Conservation (phyloP, 139 green algal species). For the Tetradesmus lagerheimii region DNA sequence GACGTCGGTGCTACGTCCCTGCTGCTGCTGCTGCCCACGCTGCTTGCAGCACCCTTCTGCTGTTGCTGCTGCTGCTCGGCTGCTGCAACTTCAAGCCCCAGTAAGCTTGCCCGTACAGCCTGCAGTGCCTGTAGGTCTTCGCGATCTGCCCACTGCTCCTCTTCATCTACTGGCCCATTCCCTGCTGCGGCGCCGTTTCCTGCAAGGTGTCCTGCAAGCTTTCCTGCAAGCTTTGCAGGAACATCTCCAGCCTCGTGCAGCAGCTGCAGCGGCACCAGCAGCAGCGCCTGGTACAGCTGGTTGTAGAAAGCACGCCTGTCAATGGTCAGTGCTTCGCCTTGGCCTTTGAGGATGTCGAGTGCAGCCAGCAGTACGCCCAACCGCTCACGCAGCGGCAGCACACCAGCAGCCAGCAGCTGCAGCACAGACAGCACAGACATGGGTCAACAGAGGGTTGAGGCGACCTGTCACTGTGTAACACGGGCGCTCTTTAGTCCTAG, state of each 20-base stretch:
- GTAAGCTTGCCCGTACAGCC: not conserved
- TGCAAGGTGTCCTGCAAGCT: not conserved
- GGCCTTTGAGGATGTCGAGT: conserved; percentile 68
- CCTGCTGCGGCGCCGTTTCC: not conserved
- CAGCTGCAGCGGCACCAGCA: conserved; percentile 51
- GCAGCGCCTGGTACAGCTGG: conserved; percentile 70
- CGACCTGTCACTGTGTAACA: too few species aligned
- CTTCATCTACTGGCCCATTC: not conserved
- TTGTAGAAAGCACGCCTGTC: conserved; percentile 73
- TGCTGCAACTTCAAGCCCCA: not conserved
- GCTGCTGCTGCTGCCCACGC: conserved; percentile 16
- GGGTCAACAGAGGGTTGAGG: too few species aligned
- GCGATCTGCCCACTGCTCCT: not conserved
- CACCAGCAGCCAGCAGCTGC: conserved; percentile 61
- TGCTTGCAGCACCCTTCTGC: conserved; percentile 10
- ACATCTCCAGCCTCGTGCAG: conserved; percentile 44
- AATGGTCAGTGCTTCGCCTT: conserved; percentile 81
- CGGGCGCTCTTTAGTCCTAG: too few species aligned
- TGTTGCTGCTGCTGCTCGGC: conserved; percentile 24
- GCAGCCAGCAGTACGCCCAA: conserved; percentile 72
- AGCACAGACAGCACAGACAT: not conserved
- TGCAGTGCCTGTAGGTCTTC: conserved; percentile 27
- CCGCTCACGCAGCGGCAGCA: conserved; percentile 71
- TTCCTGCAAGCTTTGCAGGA: not conserved
- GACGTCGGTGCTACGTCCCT: not conserved